phyloP scores from a whole-genome alignment of 2,329 filamentous ascomycete species.

The Fusarium sacchari region DNA sequence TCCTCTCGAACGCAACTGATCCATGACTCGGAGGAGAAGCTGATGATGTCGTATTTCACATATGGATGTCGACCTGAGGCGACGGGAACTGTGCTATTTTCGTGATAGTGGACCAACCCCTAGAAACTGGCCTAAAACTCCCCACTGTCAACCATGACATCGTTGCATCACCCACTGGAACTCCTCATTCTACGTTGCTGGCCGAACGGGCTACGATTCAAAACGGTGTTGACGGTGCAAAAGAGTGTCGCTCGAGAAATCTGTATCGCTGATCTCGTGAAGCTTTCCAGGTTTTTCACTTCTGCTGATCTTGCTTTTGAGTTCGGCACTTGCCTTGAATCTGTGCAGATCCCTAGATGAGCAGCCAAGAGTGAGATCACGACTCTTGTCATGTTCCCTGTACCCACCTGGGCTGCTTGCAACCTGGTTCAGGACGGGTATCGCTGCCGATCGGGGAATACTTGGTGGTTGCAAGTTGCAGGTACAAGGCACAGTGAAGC shows the following conservation, averaged over 20 bases:
- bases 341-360: not conserved
- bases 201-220: not conserved
- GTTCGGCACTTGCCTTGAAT: constrained; percentile 8
- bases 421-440: not conserved
- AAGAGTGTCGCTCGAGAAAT: not conserved
- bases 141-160: not conserved
- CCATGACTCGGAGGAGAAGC: not conserved
- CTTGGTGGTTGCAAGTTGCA: not conserved
- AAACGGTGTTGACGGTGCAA: not conserved
- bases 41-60: not conserved
- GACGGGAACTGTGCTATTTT: not conserved
- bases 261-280: not conserved
- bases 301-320: not conserved
- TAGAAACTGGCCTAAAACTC: not conserved
- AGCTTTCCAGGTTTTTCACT: not conserved
- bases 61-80: not conserved
- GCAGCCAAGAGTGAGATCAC: constrained; percentile 2
- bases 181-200: not conserved
- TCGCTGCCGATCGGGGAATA: not conserved
- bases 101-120: not conserved
- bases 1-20: not conserved
- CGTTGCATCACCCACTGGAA: not conserved
- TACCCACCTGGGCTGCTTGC: not conserved
- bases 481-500: not conserved
- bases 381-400: not conserved